phyloP scores from a whole-genome alignment of 1,139 yeast genomes.

The Suhomyces maxii region DNA sequence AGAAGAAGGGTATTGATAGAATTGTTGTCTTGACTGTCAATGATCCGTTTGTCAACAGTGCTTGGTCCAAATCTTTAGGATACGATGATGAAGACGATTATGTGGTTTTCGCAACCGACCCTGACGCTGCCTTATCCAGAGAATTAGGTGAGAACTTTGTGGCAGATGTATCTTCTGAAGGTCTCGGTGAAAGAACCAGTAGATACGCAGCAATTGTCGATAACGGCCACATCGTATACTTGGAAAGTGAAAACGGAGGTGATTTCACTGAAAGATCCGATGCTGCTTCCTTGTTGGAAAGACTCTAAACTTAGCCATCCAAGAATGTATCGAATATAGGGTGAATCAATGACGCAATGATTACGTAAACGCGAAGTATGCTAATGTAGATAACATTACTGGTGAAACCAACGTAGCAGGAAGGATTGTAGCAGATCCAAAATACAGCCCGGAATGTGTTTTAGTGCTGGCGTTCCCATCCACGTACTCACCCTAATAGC shows the following conservation, averaged over 20 bases:
- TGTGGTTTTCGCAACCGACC: slow-evolving; percentile 73
- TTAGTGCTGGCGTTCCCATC: too few relatives aligned
- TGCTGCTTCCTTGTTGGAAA: slow-evolving; percentile 53
- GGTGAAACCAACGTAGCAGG: background rate
- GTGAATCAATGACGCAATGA: too few relatives aligned
- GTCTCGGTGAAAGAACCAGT: slow-evolving; percentile 17
- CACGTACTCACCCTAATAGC: too few relatives aligned
- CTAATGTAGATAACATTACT: background rate
- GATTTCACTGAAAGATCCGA: slow-evolving; percentile 62
- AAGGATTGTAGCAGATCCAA: too few relatives aligned
- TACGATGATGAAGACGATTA: slow-evolving; percentile 30
- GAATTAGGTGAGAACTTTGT: slow-evolving; percentile 58
- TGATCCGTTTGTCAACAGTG: slow-evolving; percentile 53
- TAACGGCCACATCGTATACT: slow-evolving; percentile 17
- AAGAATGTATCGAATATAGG: too few relatives aligned
- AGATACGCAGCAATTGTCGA: slow-evolving; percentile 20
- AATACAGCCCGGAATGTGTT: too few relatives aligned
- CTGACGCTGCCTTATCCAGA: slow-evolving; percentile 61
- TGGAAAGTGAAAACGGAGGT: slow-evolving; percentile 57
- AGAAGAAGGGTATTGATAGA: slow-evolving; percentile 69
- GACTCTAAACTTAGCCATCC: slow-evolving; percentile 13
- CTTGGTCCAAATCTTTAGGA: slow-evolving; percentile 17
- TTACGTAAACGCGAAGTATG: background rate
- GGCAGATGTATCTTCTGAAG: slow-evolving; percentile 48
- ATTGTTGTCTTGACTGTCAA: slow-evolving; percentile 75